Conservation (phyloP, 306 rosid species). For the Cicer pinnatifidum region DNA sequence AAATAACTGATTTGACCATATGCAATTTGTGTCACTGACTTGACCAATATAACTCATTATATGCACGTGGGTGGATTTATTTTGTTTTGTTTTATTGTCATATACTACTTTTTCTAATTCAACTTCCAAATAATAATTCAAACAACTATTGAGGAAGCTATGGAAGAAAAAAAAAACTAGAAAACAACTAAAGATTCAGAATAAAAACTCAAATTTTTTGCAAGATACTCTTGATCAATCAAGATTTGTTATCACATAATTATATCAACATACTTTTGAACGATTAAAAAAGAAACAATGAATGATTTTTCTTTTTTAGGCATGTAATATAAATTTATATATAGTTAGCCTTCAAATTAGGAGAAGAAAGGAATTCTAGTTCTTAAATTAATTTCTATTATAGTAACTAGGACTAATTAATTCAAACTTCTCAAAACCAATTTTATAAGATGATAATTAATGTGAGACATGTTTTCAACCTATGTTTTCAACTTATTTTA, state of each 20-base stretch:
- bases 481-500: not conserved
- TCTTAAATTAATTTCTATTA: not conserved
- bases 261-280: not conserved
- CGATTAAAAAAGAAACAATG: not conserved
- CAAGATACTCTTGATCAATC: constrained; percentile 7
- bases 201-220: not conserved
- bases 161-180: not conserved
- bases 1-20: constrained; percentile 45
- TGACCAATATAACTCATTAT: constrained; percentile 9
- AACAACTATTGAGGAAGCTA: not conserved
- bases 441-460: not conserved
- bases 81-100: not conserved
- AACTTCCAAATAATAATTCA: not conserved
- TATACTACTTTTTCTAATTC: not conserved
- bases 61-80: constrained; percentile 37
- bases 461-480: too few species aligned
- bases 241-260: not conserved
- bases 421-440: not conserved
- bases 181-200: not conserved
- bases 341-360: not conserved
- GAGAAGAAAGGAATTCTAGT: constrained; percentile 13
- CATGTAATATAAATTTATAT: not conserved
- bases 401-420: not conserved
- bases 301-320: not conserved
- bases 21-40: not conserved